Percentiles rank a stretch among this genome's conserved stretches.
Conservation (phyloP, 441 rosid species). For the Gossypium davidsonii region DNA sequence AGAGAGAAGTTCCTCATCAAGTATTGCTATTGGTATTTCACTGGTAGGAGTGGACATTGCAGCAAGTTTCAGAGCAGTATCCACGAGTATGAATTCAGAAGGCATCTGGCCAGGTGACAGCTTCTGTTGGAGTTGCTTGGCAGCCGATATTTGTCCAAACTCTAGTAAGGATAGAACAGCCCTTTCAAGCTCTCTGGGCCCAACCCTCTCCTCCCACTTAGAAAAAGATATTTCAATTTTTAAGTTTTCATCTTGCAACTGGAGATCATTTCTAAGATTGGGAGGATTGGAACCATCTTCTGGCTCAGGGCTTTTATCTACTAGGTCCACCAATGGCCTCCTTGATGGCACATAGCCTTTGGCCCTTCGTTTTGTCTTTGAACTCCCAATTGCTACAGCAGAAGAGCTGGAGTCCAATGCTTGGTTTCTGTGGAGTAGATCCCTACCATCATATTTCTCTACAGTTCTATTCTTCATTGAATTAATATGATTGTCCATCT, state of each 20-base stretch:
- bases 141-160: slow-evolving; percentile 93
- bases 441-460: slow-evolving; percentile 66
- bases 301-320: slow-evolving; percentile 48
- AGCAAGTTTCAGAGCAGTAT: slow-evolving; percentile 84
- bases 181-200: slow-evolving; percentile 80
- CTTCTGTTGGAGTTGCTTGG: slow-evolving; percentile 94
- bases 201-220: slow-evolving; percentile 94
- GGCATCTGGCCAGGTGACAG: slow-evolving; percentile 71
- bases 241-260: slow-evolving; percentile 58
- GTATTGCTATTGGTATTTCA: slow-evolving; percentile 36
- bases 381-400: slow-evolving; percentile 33
- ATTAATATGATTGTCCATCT: slow-evolving; percentile 92
- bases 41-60: slow-evolving; percentile 54
- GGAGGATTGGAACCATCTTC: slow-evolving; percentile 50
- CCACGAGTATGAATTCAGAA: slow-evolving; percentile 68
- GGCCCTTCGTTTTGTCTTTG: slow-evolving; percentile 74
- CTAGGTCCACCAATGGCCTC: slow-evolving; percentile 48
- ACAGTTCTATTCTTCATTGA: slow-evolving; percentile 46
- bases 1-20: slow-evolving; percentile 63
- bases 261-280: slow-evolving; percentile 51
- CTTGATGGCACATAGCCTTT: slow-evolving; percentile 66
- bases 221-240: slow-evolving; percentile 70
- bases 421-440: slow-evolving; percentile 54
- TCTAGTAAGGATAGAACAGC: slow-evolving; percentile 92
- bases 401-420: slow-evolving; percentile 43